Evolutionary conservation across 306 rosid species (phyloP).

Genomic region (Lotus japonicus): DNA sequence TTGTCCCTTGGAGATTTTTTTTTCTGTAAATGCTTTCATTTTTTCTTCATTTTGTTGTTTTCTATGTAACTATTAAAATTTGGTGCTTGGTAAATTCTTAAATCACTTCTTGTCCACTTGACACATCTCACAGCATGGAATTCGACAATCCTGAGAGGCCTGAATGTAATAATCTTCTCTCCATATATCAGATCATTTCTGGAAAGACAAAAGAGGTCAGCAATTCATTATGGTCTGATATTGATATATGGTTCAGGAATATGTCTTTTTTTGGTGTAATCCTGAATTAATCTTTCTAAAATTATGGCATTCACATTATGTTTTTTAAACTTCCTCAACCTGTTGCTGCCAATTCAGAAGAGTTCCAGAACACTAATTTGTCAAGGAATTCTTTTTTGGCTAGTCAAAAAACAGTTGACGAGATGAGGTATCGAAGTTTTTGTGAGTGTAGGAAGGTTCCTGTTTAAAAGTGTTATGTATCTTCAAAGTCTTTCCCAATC

Average conservation of each 20-base stretch:
- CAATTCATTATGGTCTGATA: neutral
- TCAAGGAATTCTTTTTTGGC: conserved; percentile 11
- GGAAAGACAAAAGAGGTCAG: conserved; percentile 84
- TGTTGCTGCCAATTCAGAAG: conserved; percentile 6
- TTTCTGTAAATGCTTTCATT: neutral
- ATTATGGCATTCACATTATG: neutral
- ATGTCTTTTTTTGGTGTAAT: neutral
- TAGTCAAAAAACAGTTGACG: neutral
- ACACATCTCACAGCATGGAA: conserved; percentile 61
- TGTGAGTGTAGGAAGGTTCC: neutral
- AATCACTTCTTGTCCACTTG: conserved; percentile 15
- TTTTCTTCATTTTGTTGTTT: neutral
- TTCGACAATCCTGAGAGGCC: conserved; percentile 92
- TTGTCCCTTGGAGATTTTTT: conserved; percentile 1
- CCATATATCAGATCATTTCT: conserved; percentile 75
- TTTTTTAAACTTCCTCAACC: neutral
- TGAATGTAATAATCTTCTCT: conserved; percentile 91
- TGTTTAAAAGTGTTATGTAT: conserved; percentile 4
- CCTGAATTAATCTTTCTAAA: conserved; percentile 8
- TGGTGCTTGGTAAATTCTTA: conserved; percentile 8
- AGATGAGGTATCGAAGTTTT: neutral
- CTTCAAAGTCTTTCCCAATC: neutral
- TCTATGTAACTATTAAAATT: neutral
- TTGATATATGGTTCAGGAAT: neutral
- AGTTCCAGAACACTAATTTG: conserved; percentile 11